These are phyloP conservation scores for Fusarium mangiferae DNA, from an alignment of 2,329 filamentous ascomycete species.

Conservation along the genomic window DNA sequence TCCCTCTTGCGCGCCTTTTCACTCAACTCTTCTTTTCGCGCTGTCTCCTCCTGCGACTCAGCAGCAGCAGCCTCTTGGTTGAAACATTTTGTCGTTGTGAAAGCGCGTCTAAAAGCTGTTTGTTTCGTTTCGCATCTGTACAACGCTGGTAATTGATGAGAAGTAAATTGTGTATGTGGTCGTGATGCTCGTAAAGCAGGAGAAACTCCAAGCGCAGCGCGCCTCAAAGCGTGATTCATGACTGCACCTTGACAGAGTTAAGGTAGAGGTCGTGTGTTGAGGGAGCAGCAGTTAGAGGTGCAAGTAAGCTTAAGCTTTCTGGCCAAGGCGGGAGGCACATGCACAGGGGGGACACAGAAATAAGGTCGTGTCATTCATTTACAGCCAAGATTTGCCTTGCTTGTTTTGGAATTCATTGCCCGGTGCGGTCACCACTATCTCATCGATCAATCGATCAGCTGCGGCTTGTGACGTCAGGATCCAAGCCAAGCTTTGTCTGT, in stretches of 20 bases:
- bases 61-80: constrained; percentile 15
- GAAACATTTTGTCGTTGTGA: constrained; percentile 33
- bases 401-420: neutral
- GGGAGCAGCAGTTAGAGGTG: neutral
- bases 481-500: constrained; percentile 9
- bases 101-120: constrained; percentile 19
- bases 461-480: constrained; percentile 27
- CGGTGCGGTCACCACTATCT: constrained; percentile 27
- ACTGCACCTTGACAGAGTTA: neutral
- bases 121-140: neutral
- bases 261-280: neutral
- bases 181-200: constrained; percentile 16
- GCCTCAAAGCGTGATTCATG: constrained; percentile 36
- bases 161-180: neutral
- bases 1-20: constrained; percentile 38
- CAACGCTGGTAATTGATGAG: constrained; percentile 4
- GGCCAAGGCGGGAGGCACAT: neutral
- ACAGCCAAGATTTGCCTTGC: neutral
- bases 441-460: constrained; percentile 23
- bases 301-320: constrained; percentile 31
- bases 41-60: neutral
- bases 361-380: constrained; percentile 17
- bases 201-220: constrained; percentile 29
- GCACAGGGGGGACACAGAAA: constrained; percentile 3
- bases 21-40: constrained; percentile 23